These are phyloP conservation scores for Ocimum tenuiflorum DNA, from an alignment of 257 asterid genomes.

Conservation along the genomic window DNA sequence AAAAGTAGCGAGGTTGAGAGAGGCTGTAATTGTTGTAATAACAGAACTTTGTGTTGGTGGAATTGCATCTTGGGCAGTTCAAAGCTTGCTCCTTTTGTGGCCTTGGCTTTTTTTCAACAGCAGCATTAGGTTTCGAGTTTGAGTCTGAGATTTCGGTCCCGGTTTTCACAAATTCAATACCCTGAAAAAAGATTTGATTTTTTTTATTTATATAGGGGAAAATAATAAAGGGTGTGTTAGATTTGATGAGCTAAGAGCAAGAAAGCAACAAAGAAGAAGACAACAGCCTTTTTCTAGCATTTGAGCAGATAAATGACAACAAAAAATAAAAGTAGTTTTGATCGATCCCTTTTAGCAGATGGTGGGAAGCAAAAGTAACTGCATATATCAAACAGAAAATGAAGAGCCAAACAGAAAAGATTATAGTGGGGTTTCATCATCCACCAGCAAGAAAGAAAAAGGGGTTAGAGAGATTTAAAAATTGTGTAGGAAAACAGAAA, in stretches of 20 bases:
- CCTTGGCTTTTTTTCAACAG: conserved; percentile 49
- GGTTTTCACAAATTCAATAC: conserved; percentile 33
- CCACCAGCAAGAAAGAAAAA: conserved; percentile 13
- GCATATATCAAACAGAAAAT: conserved; percentile 7
- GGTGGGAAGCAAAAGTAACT: conserved; percentile 24
- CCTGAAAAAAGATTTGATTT: conserved; percentile 20
- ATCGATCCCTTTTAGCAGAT: conserved; percentile 25
- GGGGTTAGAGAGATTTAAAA: background rate
- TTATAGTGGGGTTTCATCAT: conserved; percentile 40
- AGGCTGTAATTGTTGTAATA: conserved; percentile 81
- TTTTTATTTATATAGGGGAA: background rate
- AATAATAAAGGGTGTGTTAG: background rate
- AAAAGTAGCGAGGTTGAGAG: conserved; percentile 79
- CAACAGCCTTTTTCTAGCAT: conserved; percentile 5
- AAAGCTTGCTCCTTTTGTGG: conserved; percentile 58
- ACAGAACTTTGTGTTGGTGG: conserved; percentile 82
- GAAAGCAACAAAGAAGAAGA: conserved; percentile 26
- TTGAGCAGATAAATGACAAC: background rate
- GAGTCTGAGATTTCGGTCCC: conserved; percentile 21
- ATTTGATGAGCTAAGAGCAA: background rate
- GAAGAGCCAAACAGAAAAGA: conserved; percentile 17
- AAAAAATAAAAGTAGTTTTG: conserved; percentile 7
- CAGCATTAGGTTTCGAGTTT: conserved; percentile 16
- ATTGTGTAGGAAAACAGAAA: background rate
- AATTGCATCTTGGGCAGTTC: conserved; percentile 77